Percentiles rank a stretch among this genome's conserved stretches.
These are phyloP conservation scores for Fomitopsis pinicola DNA, from an alignment of 1,284 basidiomycete genomes.

Conservation along the genomic window DNA sequence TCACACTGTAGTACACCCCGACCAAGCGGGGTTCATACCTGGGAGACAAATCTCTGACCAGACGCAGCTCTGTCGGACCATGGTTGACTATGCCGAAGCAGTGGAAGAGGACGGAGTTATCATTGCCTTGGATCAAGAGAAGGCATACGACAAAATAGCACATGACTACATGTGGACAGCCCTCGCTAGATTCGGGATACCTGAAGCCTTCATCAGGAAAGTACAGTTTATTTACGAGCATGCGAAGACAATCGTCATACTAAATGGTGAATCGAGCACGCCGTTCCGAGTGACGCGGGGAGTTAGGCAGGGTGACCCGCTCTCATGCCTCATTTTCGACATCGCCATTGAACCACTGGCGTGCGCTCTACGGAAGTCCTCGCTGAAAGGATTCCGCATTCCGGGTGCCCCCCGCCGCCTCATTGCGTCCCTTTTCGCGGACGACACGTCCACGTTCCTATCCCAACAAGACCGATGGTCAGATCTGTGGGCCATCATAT, in stretches of 20 bases:
- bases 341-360: no score
- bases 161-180: slow-evolving; percentile 27
- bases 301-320: no score
- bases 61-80: no score
- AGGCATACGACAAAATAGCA: no score
- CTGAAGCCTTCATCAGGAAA: slow-evolving; percentile 13
- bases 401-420: background rate
- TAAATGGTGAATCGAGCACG: no score
- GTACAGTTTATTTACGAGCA: slow-evolving; percentile 20
- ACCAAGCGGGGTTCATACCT: slow-evolving; percentile 28
- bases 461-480: background rate
- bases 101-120: no score
- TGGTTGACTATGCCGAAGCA: no score
- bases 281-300: no score
- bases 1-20: slow-evolving; percentile 13
- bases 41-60: no score
- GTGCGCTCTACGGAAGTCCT: slow-evolving; percentile 28
- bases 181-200: slow-evolving; percentile 16
- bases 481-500: background rate
- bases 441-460: slow-evolving; percentile 8
- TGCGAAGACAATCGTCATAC: slow-evolving; percentile 11
- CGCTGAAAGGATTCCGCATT: background rate
- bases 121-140: no score
- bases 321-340: no score
- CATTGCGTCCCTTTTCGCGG: background rate